A percentile compares a stretch with the other conserved stretches of the same genome.
phyloP scores from a whole-genome alignment of 805 yeast species.

The Allodekkera sacchari region DNA sequence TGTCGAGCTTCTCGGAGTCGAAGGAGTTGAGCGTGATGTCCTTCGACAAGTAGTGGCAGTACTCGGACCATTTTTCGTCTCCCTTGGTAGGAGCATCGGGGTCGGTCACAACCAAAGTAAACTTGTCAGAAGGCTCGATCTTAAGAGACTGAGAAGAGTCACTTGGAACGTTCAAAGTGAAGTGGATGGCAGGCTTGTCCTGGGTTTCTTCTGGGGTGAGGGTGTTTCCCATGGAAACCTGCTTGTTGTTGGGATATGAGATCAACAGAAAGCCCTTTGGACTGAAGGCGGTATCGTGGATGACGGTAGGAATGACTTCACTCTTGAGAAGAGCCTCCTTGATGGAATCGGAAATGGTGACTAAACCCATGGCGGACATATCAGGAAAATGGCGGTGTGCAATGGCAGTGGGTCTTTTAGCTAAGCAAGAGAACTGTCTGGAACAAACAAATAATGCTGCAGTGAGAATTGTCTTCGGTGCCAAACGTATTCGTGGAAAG shows the following conservation, averaged over 20 bases:
- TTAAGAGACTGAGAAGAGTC: conserved; percentile 25
- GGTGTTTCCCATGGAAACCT: conserved; percentile 75
- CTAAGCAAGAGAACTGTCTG: no score
- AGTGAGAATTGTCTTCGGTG: no score
- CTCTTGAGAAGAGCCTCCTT: conserved; percentile 42
- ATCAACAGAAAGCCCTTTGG: conserved; percentile 55
- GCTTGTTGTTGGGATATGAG: conserved; percentile 40
- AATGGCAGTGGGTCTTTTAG: no score
- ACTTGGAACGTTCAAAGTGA: conserved; percentile 36
- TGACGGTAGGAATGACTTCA: conserved; percentile 44
- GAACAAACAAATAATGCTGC: no score
- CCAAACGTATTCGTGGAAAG: no score
- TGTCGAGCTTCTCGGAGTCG: conserved; percentile 23
- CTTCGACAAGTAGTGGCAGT: conserved; percentile 61
- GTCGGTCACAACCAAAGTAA: conserved; percentile 76
- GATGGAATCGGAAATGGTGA: conserved; percentile 47
- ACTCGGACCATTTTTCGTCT: conserved; percentile 86
- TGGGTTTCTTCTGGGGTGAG: conserved; percentile 61
- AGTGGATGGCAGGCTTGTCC: conserved; percentile 53
- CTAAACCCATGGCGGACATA: no score
- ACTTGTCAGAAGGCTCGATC: conserved; percentile 39
- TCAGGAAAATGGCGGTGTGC: no score
- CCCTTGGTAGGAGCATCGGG: conserved; percentile 88
- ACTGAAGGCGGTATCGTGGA: conserved; percentile 28
- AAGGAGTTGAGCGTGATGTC: conserved; percentile 41